phyloP scores from a whole-genome alignment of 129 eudicot genomes.

The Escallonia rubra region DNA sequence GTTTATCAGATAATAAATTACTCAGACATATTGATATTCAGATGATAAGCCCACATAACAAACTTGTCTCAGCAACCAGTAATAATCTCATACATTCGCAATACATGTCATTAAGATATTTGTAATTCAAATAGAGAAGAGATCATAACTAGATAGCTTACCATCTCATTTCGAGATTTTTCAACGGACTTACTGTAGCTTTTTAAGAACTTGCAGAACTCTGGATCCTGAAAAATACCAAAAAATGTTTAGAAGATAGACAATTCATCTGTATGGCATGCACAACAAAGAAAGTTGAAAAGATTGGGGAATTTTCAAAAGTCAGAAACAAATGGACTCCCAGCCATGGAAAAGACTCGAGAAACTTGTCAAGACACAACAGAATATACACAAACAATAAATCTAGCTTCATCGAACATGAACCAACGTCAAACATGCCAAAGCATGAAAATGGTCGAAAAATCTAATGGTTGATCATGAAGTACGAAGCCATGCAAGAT shows the following conservation, averaged over 20 bases:
- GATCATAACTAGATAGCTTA: conserved; percentile 26
- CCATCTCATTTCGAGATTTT: conserved; percentile 44
- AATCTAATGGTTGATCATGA: conserved; percentile 1
- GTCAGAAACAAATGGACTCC: background rate
- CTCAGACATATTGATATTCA: no score
- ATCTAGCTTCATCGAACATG: background rate
- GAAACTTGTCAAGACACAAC: background rate
- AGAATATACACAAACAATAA: background rate
- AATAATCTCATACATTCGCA: background rate
- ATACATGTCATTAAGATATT: background rate
- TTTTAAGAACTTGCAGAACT: conserved; percentile 54
- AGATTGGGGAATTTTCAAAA: background rate
- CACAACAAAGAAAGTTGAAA: background rate
- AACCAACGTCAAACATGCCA: background rate
- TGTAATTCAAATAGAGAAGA: background rate
- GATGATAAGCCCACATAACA: background rate
- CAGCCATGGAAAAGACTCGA: background rate
- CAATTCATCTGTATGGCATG: background rate
- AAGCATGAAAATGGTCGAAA: background rate
- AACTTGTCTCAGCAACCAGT: background rate
- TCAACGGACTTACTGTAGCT: conserved; percentile 32
- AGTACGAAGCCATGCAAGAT: background rate
- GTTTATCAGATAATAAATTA: no score
- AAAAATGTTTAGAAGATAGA: background rate
- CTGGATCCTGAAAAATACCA: conserved; percentile 55